Conservation (phyloP, 2,329 filamentous ascomycete species). For the Aureobasidium sp. region DNA sequence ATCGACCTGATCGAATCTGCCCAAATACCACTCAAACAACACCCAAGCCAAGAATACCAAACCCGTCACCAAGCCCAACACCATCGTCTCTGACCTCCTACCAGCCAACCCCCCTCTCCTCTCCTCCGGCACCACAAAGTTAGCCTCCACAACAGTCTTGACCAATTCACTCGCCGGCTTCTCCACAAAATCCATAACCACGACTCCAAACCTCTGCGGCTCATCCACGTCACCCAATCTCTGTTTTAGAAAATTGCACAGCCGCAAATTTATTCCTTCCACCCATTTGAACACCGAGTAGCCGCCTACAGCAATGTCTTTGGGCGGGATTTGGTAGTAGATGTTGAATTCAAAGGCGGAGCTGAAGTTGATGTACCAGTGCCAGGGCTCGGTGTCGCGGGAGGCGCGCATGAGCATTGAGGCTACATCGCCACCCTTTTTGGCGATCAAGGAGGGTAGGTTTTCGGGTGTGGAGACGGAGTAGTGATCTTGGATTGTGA, state of each 20-base stretch:
- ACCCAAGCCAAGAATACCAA: background rate
- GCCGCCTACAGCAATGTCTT: slow-evolving; percentile 37
- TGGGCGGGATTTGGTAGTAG: slow-evolving; percentile 27
- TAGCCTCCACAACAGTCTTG: slow-evolving; percentile 17
- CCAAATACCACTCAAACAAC: background rate
- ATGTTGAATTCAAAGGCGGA: slow-evolving; percentile 37
- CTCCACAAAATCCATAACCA: slow-evolving; percentile 31
- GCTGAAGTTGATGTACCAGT: slow-evolving; percentile 39
- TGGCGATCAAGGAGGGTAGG: slow-evolving; percentile 32
- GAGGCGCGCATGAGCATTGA: slow-evolving; percentile 32
- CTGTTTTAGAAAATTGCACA: slow-evolving; percentile 27
- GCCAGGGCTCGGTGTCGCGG: slow-evolving; percentile 18
- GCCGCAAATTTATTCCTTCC: slow-evolving; percentile 36
- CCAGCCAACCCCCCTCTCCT: background rate
- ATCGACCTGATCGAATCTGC: background rate
- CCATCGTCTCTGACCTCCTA: background rate
- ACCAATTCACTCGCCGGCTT: slow-evolving; percentile 35
- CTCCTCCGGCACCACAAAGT: background rate
- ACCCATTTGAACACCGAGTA: slow-evolving; percentile 37
- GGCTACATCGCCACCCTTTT: slow-evolving; percentile 33
- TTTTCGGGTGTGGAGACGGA: slow-evolving; percentile 32
- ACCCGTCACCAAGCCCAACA: background rate
- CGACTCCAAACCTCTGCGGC: slow-evolving; percentile 26
- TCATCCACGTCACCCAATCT: slow-evolving; percentile 18
- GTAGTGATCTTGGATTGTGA: slow-evolving; percentile 44